Percentiles rank a stretch among this genome's conserved stretches.
These are phyloP conservation scores for Hyaloscypha variabilis DNA, from an alignment of 495 filamentous ascomycete genomes.

Conservation along the genomic window DNA sequence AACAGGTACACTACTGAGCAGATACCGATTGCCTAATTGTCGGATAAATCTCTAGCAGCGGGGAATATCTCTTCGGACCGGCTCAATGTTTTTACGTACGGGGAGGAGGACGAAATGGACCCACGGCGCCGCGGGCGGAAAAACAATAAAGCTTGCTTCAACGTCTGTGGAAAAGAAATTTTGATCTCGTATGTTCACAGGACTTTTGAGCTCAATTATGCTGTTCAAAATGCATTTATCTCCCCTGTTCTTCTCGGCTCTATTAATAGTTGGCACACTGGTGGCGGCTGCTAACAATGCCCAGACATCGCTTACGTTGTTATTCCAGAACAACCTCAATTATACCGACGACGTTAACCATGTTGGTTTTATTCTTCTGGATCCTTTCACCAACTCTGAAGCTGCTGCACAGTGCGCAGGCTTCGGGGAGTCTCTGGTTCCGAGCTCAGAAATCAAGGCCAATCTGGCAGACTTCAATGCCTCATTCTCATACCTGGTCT, in stretches of 20 bases:
- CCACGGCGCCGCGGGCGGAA: neutral
- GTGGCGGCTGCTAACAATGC: neutral
- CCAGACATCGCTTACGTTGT: conserved; percentile 39
- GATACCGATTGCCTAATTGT: neutral
- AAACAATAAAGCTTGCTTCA: neutral
- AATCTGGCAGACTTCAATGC: conserved; percentile 40
- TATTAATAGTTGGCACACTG: neutral
- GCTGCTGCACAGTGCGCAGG: conserved; percentile 42
- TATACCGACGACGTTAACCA: conserved; percentile 48
- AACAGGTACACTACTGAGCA: neutral
- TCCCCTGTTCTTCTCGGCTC: neutral
- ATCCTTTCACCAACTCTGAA: conserved; percentile 34
- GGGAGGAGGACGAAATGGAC: neutral
- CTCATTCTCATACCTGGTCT: conserved; percentile 43
- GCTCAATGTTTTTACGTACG: neutral
- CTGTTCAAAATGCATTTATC: neutral
- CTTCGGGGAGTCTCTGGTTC: conserved; percentile 45
- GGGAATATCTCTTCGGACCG: neutral
- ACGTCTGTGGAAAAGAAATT: neutral
- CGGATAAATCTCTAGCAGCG: neutral
- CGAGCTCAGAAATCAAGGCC: conserved; percentile 36
- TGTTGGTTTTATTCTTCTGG: conserved; percentile 45
- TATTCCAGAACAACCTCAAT: conserved; percentile 54
- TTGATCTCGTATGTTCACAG: neutral
- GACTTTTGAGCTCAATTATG: neutral